Conservation (phyloP, 768 basidiomycete species). For the Mycena latifolia region DNA sequence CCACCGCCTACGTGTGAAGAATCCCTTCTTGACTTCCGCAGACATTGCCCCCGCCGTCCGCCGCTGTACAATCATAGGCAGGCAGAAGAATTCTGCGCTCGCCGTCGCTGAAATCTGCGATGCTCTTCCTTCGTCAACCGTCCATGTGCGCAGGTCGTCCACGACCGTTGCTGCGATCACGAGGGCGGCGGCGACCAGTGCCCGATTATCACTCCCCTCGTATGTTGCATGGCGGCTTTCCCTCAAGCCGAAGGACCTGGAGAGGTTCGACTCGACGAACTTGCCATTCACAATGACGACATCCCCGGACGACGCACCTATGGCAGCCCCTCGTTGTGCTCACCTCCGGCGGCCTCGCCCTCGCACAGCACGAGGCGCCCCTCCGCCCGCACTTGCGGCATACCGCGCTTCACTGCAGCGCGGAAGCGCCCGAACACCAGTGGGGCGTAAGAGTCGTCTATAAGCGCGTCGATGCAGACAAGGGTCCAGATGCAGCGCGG, state of each 20-base stretch:
- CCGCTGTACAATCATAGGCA: background rate
- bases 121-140: background rate
- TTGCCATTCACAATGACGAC: background rate
- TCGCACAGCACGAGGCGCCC: too few relatives aligned
- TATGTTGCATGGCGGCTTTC: background rate
- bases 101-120: background rate
- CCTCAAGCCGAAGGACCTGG: too few relatives aligned
- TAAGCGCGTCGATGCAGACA: too few relatives aligned
- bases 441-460: too few relatives aligned
- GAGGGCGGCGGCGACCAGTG: background rate
- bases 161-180: background rate
- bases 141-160: background rate
- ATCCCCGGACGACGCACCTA: too few relatives aligned
- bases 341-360: too few relatives aligned
- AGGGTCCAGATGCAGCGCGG: too few relatives aligned
- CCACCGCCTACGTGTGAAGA: background rate
- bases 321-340: too few relatives aligned
- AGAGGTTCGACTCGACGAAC: background rate
- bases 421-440: too few relatives aligned
- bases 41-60: background rate
- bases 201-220: background rate
- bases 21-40: background rate
- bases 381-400: too few relatives aligned
- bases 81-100: too few relatives aligned
- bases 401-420: too few relatives aligned